Evolutionary conservation across 257 asterid species (phyloP), one percentile per base, ranked within the genome.

Genomic region (Perilla frutescens): DNA sequence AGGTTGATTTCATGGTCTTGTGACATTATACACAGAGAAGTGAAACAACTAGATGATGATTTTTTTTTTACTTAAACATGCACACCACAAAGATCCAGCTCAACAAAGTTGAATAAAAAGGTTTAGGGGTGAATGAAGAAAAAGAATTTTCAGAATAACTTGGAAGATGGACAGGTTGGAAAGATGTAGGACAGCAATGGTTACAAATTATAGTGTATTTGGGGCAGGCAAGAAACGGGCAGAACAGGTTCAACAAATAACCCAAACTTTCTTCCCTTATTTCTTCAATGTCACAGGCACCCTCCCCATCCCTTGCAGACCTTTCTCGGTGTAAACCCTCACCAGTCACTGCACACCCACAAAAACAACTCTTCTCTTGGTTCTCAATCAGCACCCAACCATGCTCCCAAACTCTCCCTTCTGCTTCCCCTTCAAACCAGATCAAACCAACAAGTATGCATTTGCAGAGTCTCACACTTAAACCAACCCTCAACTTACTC

Each of bases 251-350:
- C 14, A 26, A n/a, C 72, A 66, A 3, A 34, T 9, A 62, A 15
- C 40, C 55, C 49, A 49, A 41, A 32, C 45, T 66, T 14, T 50
- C 48, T 50, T 37, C 15, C 71, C 48, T 61, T 61, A n/a, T 32
- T 66, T 32, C 61, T 66, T 49, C 10, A 50, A 66, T 50, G 59
- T 49, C 37, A 66, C 59, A n/a, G 49, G 14, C 72, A 32, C 61
- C 61, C 48, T 64, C 53, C 8, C 15, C 61, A 32, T n/a, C 5
- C 15, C 37, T 8, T 41, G 20, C 49, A 32, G 2, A 31, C 9
- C 8, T 45, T 31, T 62, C 44, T 39, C 7, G 1, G 5, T 66
- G 49, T 61, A 13, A 36, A 36, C 39, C 49, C 49, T 31, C 31
- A 45, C 45, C 44, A 20, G 11, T 34, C 37, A 2, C 3, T 34